Percentiles rank a stretch among this genome's conserved stretches.
phyloP scores from a whole-genome alignment of 768 basidiomycete genomes.

The Psilocybe cyanescens region DNA sequence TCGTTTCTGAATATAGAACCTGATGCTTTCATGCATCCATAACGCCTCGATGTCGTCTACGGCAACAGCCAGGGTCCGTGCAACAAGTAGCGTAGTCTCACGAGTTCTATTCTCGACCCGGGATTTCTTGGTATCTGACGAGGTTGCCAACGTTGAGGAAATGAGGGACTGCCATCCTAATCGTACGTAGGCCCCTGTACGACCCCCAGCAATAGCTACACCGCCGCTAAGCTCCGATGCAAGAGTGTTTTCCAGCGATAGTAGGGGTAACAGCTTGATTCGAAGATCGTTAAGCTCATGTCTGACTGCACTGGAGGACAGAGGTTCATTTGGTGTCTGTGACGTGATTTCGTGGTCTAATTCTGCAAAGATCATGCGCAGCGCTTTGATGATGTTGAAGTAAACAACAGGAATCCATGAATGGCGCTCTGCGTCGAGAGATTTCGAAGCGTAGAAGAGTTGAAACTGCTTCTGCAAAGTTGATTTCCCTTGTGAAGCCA shows the following conservation, averaged over 20 bases:
- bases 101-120: conserved; percentile 17
- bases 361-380: conserved; percentile 75
- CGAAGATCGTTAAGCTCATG: conserved; percentile 57
- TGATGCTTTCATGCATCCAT: conserved; percentile 74
- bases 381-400: conserved; percentile 82
- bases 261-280: conserved; percentile 60
- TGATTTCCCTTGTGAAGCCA: conserved; percentile 59
- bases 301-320: conserved; percentile 26
- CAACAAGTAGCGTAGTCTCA: conserved; percentile 50
- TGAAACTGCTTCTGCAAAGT: conserved; percentile 88
- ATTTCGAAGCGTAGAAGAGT: conserved; percentile 72
- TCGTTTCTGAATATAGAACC: conserved; percentile 54
- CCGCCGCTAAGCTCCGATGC: conserved; percentile 73
- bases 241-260: conserved; percentile 68
- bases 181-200: conserved; percentile 68
- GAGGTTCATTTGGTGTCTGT: conserved; percentile 24
- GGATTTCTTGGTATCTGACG: conserved; percentile 31
- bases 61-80: conserved; percentile 52
- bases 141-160: conserved; percentile 42
- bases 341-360: conserved; percentile 59
- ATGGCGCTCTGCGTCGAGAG: conserved; percentile 71
- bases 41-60: conserved; percentile 61
- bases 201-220: conserved; percentile 60
- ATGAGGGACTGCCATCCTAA: conserved; percentile 73
- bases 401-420: conserved; percentile 83